Evolutionary conservation across 2,329 filamentous ascomycete genomes (phyloP), one percentile per base, ranked within the genome.

Genomic region (Botrytis porri): DNA sequence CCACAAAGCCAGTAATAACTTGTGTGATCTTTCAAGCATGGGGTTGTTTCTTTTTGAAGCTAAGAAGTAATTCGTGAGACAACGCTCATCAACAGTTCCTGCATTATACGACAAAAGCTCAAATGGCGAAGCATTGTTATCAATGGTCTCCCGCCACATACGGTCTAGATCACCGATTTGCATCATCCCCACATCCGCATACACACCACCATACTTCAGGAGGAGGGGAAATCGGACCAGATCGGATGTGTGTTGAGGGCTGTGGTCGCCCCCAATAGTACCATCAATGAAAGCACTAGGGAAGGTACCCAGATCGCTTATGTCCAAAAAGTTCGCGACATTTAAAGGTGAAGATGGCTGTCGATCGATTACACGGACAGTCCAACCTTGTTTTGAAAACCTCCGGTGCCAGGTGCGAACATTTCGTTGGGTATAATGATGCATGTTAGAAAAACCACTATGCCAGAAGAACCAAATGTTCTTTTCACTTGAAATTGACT

Each of bases 381-480:
- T 82, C 88, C 87, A 89, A 41, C 87, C 87, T 32, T 82, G 79
- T 62, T 82, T 83, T 0, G 83, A 82, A 71, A 88, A 83, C n/a
- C 87, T 84, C 3, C 86, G 83, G 76, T 88, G 82, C 84, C 86
- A 89, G 69, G 85, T 82, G 59, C 86, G 83, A 41, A 89, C 81
- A 74, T 85, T 88, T 59, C 87, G 86, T 73, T 85, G 81, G 7
- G 84, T 82, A 77, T 88, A 88, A 0, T 83, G 82, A 73, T 87
- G 85, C 83, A 89, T 85, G 39, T 79, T 80, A 4, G 75, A 61
- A 76, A 84, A 86, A 41, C 87, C 87, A 5, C 80, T 80, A 77
- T 88, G 83, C 87, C 87, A 89, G 80, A 88, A 89, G 77, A 88
- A 87, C 83, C 86, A 89, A 39, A 89, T 81, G 65, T 88, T 88